Evolutionary conservation across 495 filamentous ascomycete genomes (phyloP), one percentile per base, ranked within the genome.

Genomic region (Recurvomyces mirabilis): DNA sequence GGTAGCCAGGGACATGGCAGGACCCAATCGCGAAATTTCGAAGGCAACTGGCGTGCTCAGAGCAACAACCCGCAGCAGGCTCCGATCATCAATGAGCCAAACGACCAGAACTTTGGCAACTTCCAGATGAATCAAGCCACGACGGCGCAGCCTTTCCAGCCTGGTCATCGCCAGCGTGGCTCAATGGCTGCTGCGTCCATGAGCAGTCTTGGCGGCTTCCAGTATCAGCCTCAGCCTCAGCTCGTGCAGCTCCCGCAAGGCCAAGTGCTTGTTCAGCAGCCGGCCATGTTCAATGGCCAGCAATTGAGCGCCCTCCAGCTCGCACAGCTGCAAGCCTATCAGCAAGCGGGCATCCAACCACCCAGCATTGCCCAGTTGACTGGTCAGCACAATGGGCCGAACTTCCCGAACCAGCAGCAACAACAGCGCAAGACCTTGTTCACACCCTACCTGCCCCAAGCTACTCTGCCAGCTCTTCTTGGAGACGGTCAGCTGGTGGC

Each of bases 351-450:
- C 47, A 67, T 58, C 20, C 55, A 56, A 28, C 53, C 57, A 15
- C 54, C 60, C 36, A 58, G 49, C 26, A 50, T 84, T 41, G 68
- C 68, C 37, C 72, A 74, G 39, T 72, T 83, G 38, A 75, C 80
- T 54, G 78, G 72, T 7, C 86, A 93, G 61, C 83, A 91, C 56
- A 79, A 81, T 17, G 82, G 77, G 26, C 71, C 69, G 11, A 35
- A 37, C 13, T 32, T 57, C n/a, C 62, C 67, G 50, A 72, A 77
- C 42, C 78, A 84, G 37, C 84, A 81, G 49, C 86, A 91, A 53
- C 87, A 93, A 54, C 87, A 94, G 72, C 81, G 93, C 53, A 98
- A 98, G 71, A 98, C 91, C 4, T 74, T 98, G 2, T 98, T 98
- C 69, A 96, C 91, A 55, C 91, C 93, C 47, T 98, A 98, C 56